Evolutionary conservation across 148 eudicot genomes (phyloP).

Genomic region (Rhododendron ferrugineum): DNA sequence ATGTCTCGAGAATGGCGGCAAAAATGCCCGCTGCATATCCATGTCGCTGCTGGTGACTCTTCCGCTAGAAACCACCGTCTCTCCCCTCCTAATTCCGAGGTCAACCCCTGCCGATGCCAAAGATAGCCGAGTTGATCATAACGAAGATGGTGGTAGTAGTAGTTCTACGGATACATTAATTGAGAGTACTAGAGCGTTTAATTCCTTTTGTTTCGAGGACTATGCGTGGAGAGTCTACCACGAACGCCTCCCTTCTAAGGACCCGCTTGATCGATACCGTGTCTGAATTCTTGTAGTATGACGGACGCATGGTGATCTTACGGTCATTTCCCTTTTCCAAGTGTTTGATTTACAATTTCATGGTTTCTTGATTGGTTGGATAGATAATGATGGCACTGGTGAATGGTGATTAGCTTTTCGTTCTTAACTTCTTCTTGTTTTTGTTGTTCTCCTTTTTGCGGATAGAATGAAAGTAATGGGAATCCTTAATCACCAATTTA

Average conservation of each 20-base stretch:
- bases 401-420: neutral
- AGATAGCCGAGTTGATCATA: slow-evolving; percentile 1
- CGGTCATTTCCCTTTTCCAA: neutral
- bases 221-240: slow-evolving; percentile 87
- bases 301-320: too few species aligned
- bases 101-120: neutral
- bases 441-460: neutral
- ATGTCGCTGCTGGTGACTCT: slow-evolving; percentile 66
- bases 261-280: slow-evolving; percentile 67
- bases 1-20: slow-evolving; percentile 1
- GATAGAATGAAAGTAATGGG: neutral
- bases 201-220: slow-evolving; percentile 63
- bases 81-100: slow-evolving; percentile 40
- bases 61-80: slow-evolving; percentile 55
- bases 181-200: slow-evolving; percentile 17
- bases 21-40: slow-evolving; percentile 24
- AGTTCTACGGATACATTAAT: neutral
- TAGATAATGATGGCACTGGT: neutral
- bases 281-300: neutral
- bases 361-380: neutral
- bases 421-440: neutral
- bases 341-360: neutral
- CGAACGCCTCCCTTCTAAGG: slow-evolving; percentile 56
- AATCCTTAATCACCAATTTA: neutral
- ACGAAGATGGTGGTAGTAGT: neutral